These are phyloP conservation scores for Silene vulgaris DNA, from an alignment of 179 eudicot species.

Conservation along the genomic window DNA sequence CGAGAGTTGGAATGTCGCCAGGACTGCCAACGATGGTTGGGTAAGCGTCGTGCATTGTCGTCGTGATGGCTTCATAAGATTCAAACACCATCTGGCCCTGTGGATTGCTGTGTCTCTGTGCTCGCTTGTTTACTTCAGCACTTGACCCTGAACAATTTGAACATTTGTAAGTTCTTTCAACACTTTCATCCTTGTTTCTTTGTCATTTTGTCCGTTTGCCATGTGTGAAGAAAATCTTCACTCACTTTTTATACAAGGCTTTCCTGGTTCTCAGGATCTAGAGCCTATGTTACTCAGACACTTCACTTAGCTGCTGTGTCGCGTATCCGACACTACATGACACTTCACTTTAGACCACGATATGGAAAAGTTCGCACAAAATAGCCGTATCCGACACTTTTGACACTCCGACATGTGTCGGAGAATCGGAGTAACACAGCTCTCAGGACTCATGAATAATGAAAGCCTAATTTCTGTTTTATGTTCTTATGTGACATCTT, in stretches of 20 bases:
- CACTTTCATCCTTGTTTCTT: neutral
- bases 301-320: too few relatives aligned
- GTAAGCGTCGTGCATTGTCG: conserved; percentile 24
- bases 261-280: too few relatives aligned
- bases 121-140: conserved; percentile 39
- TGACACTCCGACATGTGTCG: too few relatives aligned
- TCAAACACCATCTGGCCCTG: conserved; percentile 26
- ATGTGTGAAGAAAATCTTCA: neutral
- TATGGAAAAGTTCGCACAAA: too few relatives aligned
- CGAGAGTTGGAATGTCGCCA: conserved; percentile 29
- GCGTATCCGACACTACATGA: too few relatives aligned
- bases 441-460: too few relatives aligned
- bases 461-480: too few relatives aligned
- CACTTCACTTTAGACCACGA: too few relatives aligned
- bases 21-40: conserved; percentile 28
- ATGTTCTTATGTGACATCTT: too few relatives aligned
- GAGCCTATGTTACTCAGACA: too few relatives aligned
- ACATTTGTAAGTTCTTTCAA: conserved; percentile 17
- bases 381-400: too few relatives aligned
- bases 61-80: conserved; percentile 22
- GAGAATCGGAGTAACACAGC: too few relatives aligned
- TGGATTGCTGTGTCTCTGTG: conserved; percentile 27
- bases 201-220: neutral
- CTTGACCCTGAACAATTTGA: conserved; percentile 45
- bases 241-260: neutral